A percentile compares a stretch with the other conserved stretches of the same genome.
These are phyloP conservation scores for Phytopythium sindhum DNA, from an alignment of 352 stramenopile species.

Conservation along the genomic window DNA sequence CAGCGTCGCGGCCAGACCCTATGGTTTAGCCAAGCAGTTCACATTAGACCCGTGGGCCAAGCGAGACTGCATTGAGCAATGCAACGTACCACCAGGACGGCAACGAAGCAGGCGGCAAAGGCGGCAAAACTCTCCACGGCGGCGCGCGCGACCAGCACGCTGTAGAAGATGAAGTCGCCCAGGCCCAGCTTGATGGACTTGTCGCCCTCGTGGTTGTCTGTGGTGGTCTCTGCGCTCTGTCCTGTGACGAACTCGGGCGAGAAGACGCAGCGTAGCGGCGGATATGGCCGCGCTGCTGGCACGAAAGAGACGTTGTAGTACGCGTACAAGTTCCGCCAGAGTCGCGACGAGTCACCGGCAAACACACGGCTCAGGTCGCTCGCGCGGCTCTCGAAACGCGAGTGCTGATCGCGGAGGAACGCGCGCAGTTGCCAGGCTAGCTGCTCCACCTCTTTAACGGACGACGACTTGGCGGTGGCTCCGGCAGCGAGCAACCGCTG, in stretches of 20 bases:
- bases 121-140: slow-evolving; percentile 90
- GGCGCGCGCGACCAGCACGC: slow-evolving; percentile 92
- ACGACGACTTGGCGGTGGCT: slow-evolving; percentile 1
- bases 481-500: slow-evolving; percentile 12
- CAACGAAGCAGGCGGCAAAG: slow-evolving; percentile 91
- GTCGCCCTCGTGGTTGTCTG: slow-evolving; percentile 28
- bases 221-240: slow-evolving; percentile 20
- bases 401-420: slow-evolving; percentile 47
- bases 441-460: slow-evolving; percentile 2
- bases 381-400: slow-evolving; percentile 21
- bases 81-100: slow-evolving; percentile 83
- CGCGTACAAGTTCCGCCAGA: slow-evolving; percentile 47
- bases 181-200: slow-evolving; percentile 89
- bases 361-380: slow-evolving; percentile 30
- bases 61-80: neutral
- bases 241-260: slow-evolving; percentile 15
- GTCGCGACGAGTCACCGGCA: slow-evolving; percentile 22
- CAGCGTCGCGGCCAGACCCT: slow-evolving; percentile 90
- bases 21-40: neutral
- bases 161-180: slow-evolving; percentile 99
- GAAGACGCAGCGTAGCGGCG: slow-evolving; percentile 21
- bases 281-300: slow-evolving; percentile 29
- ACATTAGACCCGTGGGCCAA: slow-evolving; percentile 1
- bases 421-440: slow-evolving; percentile 34
- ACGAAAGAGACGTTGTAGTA: slow-evolving; percentile 41